Evolutionary conservation across 768 basidiomycete genomes (phyloP).

Genomic region (Mycena floridula): DNA sequence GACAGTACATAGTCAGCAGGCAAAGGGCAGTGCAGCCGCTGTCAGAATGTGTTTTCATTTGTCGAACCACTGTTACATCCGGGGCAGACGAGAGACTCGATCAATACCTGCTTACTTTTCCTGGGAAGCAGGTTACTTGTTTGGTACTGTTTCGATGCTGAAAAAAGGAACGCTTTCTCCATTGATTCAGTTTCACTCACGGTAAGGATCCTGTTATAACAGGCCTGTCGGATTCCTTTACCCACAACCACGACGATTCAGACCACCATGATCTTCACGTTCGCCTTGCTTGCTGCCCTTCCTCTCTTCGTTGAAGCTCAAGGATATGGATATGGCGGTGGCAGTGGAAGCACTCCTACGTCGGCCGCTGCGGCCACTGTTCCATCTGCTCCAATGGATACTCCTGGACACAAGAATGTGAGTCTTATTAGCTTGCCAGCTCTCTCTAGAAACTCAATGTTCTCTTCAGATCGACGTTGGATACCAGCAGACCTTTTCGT

Average conservation of each 20-base stretch:
- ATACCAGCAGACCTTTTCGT: conserved; percentile 29
- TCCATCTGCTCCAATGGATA: conserved; percentile 33
- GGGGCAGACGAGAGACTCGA: neutral
- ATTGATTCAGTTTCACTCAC: neutral
- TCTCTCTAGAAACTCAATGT: conserved; percentile 1
- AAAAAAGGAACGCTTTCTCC: neutral
- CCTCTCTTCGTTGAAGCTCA: neutral
- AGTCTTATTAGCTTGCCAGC: conserved; percentile 2
- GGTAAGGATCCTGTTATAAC: neutral
- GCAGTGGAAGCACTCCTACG: neutral
- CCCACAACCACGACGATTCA: neutral
- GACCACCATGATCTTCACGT: neutral
- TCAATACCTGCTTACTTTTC: neutral
- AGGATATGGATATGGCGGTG: neutral
- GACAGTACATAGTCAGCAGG: neutral
- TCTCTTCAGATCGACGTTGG: conserved; percentile 37
- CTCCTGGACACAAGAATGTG: conserved; percentile 30
- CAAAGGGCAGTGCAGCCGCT: neutral
- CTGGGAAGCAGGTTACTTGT: neutral
- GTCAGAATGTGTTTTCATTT: neutral
- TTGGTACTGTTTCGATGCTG: neutral
- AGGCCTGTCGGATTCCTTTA: neutral
- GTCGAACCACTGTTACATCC: too few species aligned
- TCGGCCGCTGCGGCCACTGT: conserved; percentile 15
- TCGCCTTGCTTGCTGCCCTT: neutral